Base-by-base conservation (phyloP, 768 basidiomycete genomes). In the Rhodotorula diobovata region DNA sequence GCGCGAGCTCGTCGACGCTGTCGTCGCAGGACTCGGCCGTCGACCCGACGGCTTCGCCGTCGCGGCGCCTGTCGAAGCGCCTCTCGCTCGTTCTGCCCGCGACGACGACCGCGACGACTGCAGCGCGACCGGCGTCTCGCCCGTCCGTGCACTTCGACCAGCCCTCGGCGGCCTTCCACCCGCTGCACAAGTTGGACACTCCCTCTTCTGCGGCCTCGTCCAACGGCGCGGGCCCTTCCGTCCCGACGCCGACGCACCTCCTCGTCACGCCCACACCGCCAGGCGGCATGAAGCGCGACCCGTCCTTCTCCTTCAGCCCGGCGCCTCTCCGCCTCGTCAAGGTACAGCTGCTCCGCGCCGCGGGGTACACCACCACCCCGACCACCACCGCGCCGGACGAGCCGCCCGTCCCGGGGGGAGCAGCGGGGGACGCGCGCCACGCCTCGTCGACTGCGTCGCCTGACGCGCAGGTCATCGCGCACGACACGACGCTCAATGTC, bases 271-370 rank as follows among this genome's bases (percentile, higher is more conserved):
- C 66, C 16, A 32, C 66, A 20, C 65, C 51, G 23, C 48, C 18
- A 14, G 18, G 45, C 2, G 6, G 35, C 30, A n/a, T 14, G 34
- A 45, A 30, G 20, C 54, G 56, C 28, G 58, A 53, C 23, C 65
- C 53, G 11, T 64, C 69, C 20, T 74, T 74, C 73, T 70, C 73
- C 2, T 74, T 74, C 73, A 65, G 59, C n/a, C 73, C 73, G 0
- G 73, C 73, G 2, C 73, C 73, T 12, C 58, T 74, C 9, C 43
- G 57, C 2, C 73, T 74, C 59, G 73, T 74, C 66, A 70, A 68
- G 41, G 66, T 67, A 2, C 73, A 74, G 46, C 58, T 74, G 23
- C 66, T 70, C 1, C 68, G 69, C 21, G 63, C 66, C 1, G 69
- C 66, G 1, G 73, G 68, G 3, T 67, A 67, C 58, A 59, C 50